A percentile compares a stretch with the other conserved stretches of the same genome.
Evolutionary conservation across 2,329 filamentous ascomycete species (phyloP).

Genomic region (Phoma sp.): DNA sequence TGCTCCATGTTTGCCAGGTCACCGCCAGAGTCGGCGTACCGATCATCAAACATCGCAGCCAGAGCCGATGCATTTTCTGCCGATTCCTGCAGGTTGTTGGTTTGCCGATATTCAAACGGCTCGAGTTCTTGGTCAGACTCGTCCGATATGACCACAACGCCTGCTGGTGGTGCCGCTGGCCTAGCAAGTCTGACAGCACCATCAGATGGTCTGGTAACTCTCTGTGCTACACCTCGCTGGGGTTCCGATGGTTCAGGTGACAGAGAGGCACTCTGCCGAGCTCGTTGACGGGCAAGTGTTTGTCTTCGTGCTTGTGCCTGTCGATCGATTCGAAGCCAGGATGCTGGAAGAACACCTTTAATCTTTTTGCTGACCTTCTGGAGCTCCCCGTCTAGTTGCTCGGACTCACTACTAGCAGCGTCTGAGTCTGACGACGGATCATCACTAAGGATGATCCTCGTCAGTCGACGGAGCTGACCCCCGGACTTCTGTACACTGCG

Average conservation of each 20-base stretch:
- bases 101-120: slow-evolving; percentile 2
- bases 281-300: slow-evolving; percentile 24
- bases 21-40: slow-evolving; percentile 35
- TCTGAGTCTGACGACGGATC: slow-evolving; percentile 28
- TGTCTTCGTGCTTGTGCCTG: slow-evolving; percentile 42
- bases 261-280: slow-evolving; percentile 10
- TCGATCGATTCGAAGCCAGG: slow-evolving; percentile 58
- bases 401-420: slow-evolving; percentile 35
- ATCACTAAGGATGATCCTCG: slow-evolving; percentile 29
- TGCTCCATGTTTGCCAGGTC: slow-evolving; percentile 54
- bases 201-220: slow-evolving; percentile 24
- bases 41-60: slow-evolving; percentile 35
- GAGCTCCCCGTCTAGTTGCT: slow-evolving; percentile 43
- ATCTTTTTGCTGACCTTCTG: slow-evolving; percentile 51
- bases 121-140: slow-evolving; percentile 39
- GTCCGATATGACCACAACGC: slow-evolving; percentile 44
- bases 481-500: slow-evolving; percentile 22
- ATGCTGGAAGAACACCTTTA: slow-evolving; percentile 58
- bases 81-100: slow-evolving; percentile 26
- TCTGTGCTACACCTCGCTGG: slow-evolving; percentile 46
- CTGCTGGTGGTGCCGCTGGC: slow-evolving; percentile 21
- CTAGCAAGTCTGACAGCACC: background rate
- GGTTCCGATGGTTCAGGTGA: slow-evolving; percentile 36
- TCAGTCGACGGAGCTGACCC: slow-evolving; percentile 19
- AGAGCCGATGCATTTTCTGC: slow-evolving; percentile 27